A percentile compares a stretch with the other conserved stretches of the same genome.
These are phyloP conservation scores for Camellia lanceoleosa DNA, from an alignment of 148 eudicot genomes.

Conservation along the genomic window DNA sequence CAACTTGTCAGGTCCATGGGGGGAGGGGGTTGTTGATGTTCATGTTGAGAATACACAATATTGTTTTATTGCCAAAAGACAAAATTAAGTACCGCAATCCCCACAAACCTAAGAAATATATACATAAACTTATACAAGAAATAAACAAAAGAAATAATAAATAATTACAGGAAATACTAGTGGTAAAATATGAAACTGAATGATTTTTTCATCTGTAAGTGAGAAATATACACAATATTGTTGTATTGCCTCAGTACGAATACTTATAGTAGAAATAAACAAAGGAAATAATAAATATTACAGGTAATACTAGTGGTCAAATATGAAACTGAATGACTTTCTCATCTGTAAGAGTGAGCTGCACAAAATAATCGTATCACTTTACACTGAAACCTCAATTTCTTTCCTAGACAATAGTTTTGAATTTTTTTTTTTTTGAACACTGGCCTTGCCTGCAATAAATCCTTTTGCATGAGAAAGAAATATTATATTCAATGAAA, in stretches of 20 bases:
- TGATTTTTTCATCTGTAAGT: conserved; percentile 7
- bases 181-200: too few species aligned
- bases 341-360: neutral
- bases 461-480: neutral
- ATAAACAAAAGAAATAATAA: neutral
- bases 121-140: neutral
- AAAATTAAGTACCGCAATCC: neutral
- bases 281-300: neutral
- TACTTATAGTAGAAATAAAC: neutral
- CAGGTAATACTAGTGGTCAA: neutral
- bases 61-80: neutral
- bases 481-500: neutral
- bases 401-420: neutral
- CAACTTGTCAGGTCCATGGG: neutral
- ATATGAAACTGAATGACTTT: neutral
- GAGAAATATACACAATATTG: neutral
- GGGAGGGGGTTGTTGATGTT: too few species aligned
- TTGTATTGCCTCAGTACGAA: too few species aligned
- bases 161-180: neutral
- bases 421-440: neutral
- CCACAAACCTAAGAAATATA: neutral
- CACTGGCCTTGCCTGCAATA: neutral
- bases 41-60: neutral
- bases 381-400: neutral
- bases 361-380: too few species aligned